Evolutionary conservation across 2,329 filamentous ascomycete species (phyloP).

Genomic region (Coniella vitis): DNA sequence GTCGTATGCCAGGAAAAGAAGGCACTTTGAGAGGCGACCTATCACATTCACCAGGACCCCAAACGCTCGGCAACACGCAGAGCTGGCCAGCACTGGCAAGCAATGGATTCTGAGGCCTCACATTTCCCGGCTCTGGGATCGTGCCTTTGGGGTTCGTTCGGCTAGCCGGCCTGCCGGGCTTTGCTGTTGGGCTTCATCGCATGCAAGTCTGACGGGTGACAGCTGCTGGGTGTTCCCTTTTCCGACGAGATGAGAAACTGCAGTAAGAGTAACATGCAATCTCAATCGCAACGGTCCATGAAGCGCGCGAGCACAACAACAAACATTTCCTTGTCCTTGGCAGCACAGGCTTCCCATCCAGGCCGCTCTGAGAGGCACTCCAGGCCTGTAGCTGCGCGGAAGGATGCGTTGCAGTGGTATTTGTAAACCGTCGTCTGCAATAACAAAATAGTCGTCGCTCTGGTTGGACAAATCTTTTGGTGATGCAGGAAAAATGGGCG

Average conservation of each 20-base stretch:
- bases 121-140: background rate
- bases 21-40: too few relatives aligned
- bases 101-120: slow-evolving; percentile 3
- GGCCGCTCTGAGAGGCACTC: background rate
- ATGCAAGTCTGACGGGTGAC: slow-evolving; percentile 17
- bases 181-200: background rate
- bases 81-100: background rate
- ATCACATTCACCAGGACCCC: too few relatives aligned
- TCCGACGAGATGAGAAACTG: slow-evolving; percentile 8
- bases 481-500: too few relatives aligned
- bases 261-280: slow-evolving; percentile 14
- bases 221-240: slow-evolving; percentile 1
- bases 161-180: slow-evolving; percentile 4
- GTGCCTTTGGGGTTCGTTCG: background rate
- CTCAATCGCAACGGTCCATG: background rate
- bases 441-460: too few relatives aligned
- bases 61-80: background rate
- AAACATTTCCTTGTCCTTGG: background rate
- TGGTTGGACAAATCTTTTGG: too few relatives aligned
- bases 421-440: too few relatives aligned
- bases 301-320: background rate
- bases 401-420: too few relatives aligned
- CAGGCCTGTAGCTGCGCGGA: too few relatives aligned
- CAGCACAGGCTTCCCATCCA: background rate
- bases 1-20: background rate